Conservation (phyloP, 2,329 filamentous ascomycete species). For the Decorospora gaudefroyi region DNA sequence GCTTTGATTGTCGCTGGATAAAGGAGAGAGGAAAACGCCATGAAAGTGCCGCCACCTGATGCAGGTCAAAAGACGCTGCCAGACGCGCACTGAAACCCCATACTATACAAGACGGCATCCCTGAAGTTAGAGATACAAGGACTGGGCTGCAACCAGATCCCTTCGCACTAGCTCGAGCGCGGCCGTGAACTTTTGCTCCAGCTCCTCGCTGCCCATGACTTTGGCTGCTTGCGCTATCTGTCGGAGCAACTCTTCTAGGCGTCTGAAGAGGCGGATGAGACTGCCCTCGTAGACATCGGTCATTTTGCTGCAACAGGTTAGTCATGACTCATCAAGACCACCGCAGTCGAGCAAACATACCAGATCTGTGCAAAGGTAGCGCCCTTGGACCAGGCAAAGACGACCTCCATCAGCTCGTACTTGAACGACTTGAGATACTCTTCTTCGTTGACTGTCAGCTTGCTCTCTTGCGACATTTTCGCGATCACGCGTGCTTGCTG, state of each 20-base stretch:
- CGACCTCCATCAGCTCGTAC: constrained; percentile 95
- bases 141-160: constrained; percentile 94
- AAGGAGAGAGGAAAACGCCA: constrained; percentile 23
- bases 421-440: constrained; percentile 90
- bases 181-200: constrained; percentile 89
- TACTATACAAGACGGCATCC: constrained; percentile 21
- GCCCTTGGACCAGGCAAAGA: constrained; percentile 88
- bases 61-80: constrained; percentile 18
- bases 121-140: constrained; percentile 70
- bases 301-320: constrained; percentile 76
- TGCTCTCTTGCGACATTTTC: constrained; percentile 93
- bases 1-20: constrained; percentile 18
- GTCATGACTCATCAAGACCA: neutral
- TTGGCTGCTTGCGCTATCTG: constrained; percentile 96
- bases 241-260: constrained; percentile 87
- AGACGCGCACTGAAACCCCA: constrained; percentile 14
- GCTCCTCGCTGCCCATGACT: constrained; percentile 96
- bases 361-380: constrained; percentile 91
- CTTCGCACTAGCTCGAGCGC: constrained; percentile 83
- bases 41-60: constrained; percentile 21
- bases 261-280: constrained; percentile 91
- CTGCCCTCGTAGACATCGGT: constrained; percentile 97
- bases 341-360: constrained; percentile 65
- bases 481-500: constrained; percentile 85
- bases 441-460: constrained; percentile 90